phyloP scores from a whole-genome alignment of 1,139 yeast species.

The Trichomonascaceae sp. region DNA sequence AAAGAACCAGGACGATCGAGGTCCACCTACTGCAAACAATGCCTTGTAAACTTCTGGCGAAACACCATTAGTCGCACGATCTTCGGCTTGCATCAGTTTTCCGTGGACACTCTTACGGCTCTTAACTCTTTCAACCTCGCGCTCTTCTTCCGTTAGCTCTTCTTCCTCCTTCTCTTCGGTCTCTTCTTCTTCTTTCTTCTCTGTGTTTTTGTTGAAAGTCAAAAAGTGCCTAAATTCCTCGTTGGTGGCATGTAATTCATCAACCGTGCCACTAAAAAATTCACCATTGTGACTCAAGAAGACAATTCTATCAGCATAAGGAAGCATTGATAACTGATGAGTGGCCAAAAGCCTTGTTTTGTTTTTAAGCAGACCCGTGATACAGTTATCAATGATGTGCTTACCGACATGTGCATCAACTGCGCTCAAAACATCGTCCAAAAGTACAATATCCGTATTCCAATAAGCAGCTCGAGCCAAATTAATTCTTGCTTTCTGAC shows the following conservation, averaged over 20 bases:
- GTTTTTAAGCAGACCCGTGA: slow-evolving; percentile 49
- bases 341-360: slow-evolving; percentile 79
- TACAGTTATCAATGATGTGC: slow-evolving; percentile 67
- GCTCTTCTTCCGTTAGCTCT: slow-evolving; percentile 16
- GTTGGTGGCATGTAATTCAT: slow-evolving; percentile 42
- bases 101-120: slow-evolving; percentile 14
- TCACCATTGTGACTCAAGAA: slow-evolving; percentile 66
- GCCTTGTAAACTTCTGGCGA: slow-evolving; percentile 40
- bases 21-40: slow-evolving; percentile 53
- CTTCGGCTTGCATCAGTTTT: slow-evolving; percentile 42
- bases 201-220: slow-evolving; percentile 38
- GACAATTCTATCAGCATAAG: slow-evolving; percentile 61
- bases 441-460: slow-evolving; percentile 54
- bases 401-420: slow-evolving; percentile 90
- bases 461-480: slow-evolving; percentile 83
- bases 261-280: slow-evolving; percentile 40
- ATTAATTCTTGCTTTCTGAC: slow-evolving; percentile 83
- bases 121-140: slow-evolving; percentile 12
- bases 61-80: slow-evolving; percentile 45
- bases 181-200: slow-evolving; percentile 33
- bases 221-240: slow-evolving; percentile 48
- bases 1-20: slow-evolving; percentile 28
- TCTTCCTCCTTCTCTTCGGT: slow-evolving; percentile 22
- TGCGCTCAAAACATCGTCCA: slow-evolving; percentile 86
- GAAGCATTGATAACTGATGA: slow-evolving; percentile 69